These are phyloP conservation scores for Colletotrichum falcatum DNA, from an alignment of 2,329 filamentous ascomycete genomes.

Conservation along the genomic window DNA sequence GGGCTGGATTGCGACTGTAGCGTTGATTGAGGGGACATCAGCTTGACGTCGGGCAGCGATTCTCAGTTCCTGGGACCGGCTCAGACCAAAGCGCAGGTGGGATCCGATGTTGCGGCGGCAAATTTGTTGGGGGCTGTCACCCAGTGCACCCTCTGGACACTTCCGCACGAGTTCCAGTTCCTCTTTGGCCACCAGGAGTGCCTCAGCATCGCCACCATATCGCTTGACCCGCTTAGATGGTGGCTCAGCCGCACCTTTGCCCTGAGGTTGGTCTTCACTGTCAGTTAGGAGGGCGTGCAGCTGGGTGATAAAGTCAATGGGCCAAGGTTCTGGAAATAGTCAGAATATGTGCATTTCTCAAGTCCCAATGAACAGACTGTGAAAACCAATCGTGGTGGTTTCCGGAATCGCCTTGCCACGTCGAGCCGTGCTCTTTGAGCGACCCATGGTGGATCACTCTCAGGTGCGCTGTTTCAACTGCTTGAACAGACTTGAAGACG, in stretches of 20 bases:
- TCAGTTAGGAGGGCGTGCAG: constrained; percentile 9
- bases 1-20: constrained; percentile 11
- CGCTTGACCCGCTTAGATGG: constrained; percentile 29
- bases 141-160: constrained; percentile 2
- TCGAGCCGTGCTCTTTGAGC: constrained; percentile 27
- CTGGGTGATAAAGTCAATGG: constrained; percentile 20
- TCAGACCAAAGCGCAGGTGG: not conserved
- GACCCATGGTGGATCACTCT: constrained; percentile 22
- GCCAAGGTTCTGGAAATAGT: constrained; percentile 31
- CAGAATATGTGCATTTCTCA: not conserved
- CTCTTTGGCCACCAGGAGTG: constrained; percentile 21
- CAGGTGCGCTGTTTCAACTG: not conserved
- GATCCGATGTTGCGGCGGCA: constrained; percentile 17
- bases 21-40: not conserved
- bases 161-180: constrained; percentile 28
- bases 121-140: not conserved
- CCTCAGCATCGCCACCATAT: not conserved
- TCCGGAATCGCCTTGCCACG: constrained; percentile 10
- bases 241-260: constrained; percentile 4
- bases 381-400: constrained; percentile 22
- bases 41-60: constrained; percentile 12
- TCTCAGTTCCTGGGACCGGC: constrained; percentile 2
- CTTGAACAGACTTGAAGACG: constrained; percentile 1
- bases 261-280: constrained; percentile 6
- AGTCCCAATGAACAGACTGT: constrained; percentile 13